Evolutionary conservation across 2,329 filamentous ascomycete species (phyloP), one percentile per base, ranked within the genome.

Genomic region (Alternaria infectoria): DNA sequence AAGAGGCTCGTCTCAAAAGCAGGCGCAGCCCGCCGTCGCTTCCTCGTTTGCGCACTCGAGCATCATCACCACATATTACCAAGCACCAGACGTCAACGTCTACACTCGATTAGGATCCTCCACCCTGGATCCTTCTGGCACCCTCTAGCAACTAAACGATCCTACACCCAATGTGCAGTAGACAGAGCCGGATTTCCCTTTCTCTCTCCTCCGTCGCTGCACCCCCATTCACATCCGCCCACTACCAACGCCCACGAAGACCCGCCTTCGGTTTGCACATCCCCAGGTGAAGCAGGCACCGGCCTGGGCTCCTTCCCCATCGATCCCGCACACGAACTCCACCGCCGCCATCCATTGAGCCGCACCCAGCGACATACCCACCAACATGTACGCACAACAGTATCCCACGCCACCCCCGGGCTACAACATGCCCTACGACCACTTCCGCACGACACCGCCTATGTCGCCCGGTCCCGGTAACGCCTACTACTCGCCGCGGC

Each of bases 401-500:
- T 80, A 77, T 64, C 74, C 73, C 40, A 75, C 77, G 15, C 74
- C 76, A 46, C 76, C 78, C 13, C 78, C 78, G 40, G 73, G 73
- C 70, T 79, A 79, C 70, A 40, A 40, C 36, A 74, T 77, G 76
- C 69, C 75, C 61, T 77, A 74, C 72, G 78, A 80, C 66, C 74
- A 75, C 67, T 69, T 71, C 62, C 71, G 71, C 70, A 70, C 69
- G 57, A 77, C 76, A 46, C 74, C 78, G 50, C 77, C 79, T 17
- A 77, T 85, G 58, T 86, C 86, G 58, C 85, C 86, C 19, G 83
- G 81, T 6, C 76, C 77, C 32, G 74, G 73, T 64, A 73, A 72
- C 56, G 77, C 78, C 74, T 88, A 88, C 81, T 85, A 86, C 76
- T 85, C 86, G 9, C 84, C 85, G 28, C 80, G 83, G 66, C 85